phyloP scores from a whole-genome alignment of 495 filamentous ascomycete species.

The Xylaria cubensis region DNA sequence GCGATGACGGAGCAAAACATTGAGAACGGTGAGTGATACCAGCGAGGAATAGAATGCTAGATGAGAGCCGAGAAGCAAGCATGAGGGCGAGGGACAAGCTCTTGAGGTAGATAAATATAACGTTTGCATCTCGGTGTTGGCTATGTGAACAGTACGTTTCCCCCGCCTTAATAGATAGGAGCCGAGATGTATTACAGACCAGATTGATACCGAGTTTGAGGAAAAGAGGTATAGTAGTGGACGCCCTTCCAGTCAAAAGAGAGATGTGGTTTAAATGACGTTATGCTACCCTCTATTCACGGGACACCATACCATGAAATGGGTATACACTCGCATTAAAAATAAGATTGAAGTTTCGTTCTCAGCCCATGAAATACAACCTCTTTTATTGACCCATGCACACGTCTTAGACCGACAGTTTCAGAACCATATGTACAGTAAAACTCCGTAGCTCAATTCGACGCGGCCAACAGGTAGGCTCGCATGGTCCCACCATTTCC shows the following conservation, averaged over 20 bases:
- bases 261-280: not conserved
- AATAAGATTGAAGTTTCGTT: not conserved
- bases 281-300: not conserved
- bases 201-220: not conserved
- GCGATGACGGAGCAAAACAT: not conserved
- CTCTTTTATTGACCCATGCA: constrained; percentile 21
- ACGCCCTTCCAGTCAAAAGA: not conserved
- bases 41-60: not conserved
- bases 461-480: constrained; percentile 6
- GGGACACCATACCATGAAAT: not conserved
- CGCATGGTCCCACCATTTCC: constrained; percentile 11
- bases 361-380: constrained; percentile 2
- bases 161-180: no score
- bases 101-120: not conserved
- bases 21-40: not conserved
- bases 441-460: constrained; percentile 14
- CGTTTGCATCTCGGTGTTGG: not conserved
- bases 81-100: not conserved
- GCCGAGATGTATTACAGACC: no score
- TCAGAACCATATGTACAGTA: constrained; percentile 26
- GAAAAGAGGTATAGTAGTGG: not conserved
- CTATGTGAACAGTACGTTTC: not conserved
- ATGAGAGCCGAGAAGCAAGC: not conserved
- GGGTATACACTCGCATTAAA: not conserved
- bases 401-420: constrained; percentile 20